Evolutionary conservation across 78 protist genomes (phyloP).

Genomic region (Dictyostelium firmibasis): DNA sequence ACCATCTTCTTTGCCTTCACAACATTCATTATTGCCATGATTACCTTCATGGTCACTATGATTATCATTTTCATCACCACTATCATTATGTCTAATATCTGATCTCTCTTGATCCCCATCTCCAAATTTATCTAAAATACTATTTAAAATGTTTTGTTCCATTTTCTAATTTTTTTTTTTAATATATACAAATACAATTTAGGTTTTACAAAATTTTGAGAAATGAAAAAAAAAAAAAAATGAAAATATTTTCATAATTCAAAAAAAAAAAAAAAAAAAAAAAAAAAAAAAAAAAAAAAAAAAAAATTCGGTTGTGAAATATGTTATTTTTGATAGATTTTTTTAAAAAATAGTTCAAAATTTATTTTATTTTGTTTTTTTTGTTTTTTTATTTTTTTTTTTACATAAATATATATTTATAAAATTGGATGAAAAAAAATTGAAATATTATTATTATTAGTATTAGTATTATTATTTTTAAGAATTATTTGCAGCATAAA

Average conservation of each 20-base stretch:
- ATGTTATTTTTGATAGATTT: no score
- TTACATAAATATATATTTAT: neutral
- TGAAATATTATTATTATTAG: no score
- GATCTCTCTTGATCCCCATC: slow-evolving; percentile 4
- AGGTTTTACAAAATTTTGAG: neutral
- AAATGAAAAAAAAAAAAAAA: neutral
- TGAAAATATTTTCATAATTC: no score
- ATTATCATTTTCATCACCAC: slow-evolving; percentile 70
- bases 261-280: neutral
- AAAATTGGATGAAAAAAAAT: neutral
- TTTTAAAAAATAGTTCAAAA: no score
- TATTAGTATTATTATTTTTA: neutral
- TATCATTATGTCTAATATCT: slow-evolving; percentile 54
- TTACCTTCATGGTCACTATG: neutral
- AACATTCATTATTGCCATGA: slow-evolving; percentile 11
- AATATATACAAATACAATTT: neutral
- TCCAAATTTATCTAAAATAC: slow-evolving; percentile 18
- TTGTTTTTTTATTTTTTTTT: no score
- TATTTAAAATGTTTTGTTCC: slow-evolving; percentile 19
- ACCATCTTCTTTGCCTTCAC: neutral
- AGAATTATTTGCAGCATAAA: slow-evolving; percentile 4
- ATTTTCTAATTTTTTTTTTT: neutral
- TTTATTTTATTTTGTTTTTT: no score
- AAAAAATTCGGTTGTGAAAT: neutral
- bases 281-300: neutral